phyloP scores from a whole-genome alignment of 164 flowering plant species.

The Nymphaea thermarum region DNA sequence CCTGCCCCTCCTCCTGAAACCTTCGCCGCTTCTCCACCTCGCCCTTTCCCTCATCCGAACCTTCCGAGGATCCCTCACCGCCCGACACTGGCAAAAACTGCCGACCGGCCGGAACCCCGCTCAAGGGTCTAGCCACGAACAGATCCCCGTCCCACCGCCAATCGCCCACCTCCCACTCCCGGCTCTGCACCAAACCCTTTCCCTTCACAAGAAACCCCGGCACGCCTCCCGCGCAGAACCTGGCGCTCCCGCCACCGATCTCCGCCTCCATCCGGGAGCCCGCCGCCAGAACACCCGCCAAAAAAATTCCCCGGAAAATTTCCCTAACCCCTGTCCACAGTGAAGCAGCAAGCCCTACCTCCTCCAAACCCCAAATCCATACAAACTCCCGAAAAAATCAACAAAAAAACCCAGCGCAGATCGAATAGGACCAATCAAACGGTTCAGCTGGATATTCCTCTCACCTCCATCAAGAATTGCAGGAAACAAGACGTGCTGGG shows the following conservation, averaged over 20 bases:
- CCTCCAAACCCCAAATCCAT: neutral
- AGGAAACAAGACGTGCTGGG: neutral
- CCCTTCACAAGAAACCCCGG: constrained; percentile 16
- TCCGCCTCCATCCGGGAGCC: constrained; percentile 40
- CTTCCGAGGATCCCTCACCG: neutral
- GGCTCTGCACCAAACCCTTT: constrained; percentile 29
- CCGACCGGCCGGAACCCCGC: constrained; percentile 7
- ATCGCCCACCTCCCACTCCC: constrained; percentile 78
- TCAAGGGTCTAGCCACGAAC: constrained; percentile 45
- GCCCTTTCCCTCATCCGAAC: constrained; percentile 16
- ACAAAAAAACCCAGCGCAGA: neutral
- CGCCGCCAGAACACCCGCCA: neutral
- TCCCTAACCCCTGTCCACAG: neutral
- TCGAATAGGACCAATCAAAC: too few relatives aligned
- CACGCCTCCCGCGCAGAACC: constrained; percentile 23
- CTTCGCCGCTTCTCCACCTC: constrained; percentile 60
- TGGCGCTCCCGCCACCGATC: constrained; percentile 31
- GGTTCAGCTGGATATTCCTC: neutral
- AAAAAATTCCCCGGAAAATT: neutral
- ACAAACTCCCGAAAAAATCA: neutral
- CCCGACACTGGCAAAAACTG: neutral
- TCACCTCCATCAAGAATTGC: neutral
- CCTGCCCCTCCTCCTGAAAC: constrained; percentile 27
- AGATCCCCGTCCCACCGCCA: constrained; percentile 97
- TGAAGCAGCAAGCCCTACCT: neutral